A percentile compares a stretch with the other conserved stretches of the same genome.
These are phyloP conservation scores for Saccharomyces jurei DNA, from an alignment of 805 yeast species.

Conservation along the genomic window DNA sequence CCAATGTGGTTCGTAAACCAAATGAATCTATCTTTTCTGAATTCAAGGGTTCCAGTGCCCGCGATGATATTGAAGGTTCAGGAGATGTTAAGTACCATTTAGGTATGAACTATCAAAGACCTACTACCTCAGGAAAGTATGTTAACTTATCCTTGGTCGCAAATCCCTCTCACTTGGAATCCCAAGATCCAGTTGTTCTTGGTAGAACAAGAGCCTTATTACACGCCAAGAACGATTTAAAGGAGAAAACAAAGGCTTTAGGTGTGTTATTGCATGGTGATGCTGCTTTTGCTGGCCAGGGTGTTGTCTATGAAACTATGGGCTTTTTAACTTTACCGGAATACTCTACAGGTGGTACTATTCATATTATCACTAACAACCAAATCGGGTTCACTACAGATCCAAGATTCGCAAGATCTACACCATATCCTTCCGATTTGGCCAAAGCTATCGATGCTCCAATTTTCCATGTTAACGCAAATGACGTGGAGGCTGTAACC, in stretches of 20 bases:
- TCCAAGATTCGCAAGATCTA: conserved; percentile 94
- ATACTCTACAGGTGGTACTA: conserved; percentile 96
- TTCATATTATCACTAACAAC: conserved; percentile 92
- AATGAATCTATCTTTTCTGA: conserved; percentile 96
- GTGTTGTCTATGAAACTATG: conserved; percentile 97
- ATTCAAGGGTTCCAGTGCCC: conserved; percentile 76
- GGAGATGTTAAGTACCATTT: conserved; percentile 99
- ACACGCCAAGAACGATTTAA: conserved; percentile 82
- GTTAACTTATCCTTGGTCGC: conserved; percentile 95
- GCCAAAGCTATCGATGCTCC: conserved; percentile 97
- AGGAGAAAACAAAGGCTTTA: conserved; percentile 77
- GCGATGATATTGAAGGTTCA: conserved; percentile 76
- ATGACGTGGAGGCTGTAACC: conserved; percentile 89
- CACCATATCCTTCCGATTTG: conserved; percentile 95
- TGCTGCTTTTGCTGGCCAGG: conserved; percentile 98
- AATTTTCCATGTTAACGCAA: conserved; percentile 98
- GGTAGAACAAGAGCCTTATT: conserved; percentile 97
- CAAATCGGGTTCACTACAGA: conserved; percentile 99
- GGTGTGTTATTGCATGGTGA: conserved; percentile 95
- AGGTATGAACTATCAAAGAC: conserved; percentile 98
- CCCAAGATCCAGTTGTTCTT: conserved; percentile 96
- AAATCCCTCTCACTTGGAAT: conserved; percentile 97
- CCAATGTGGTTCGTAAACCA: conserved; percentile 97
- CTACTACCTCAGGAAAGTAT: conserved; percentile 95
- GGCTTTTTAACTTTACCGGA: conserved; percentile 90